Evolutionary conservation across 352 stramenopile genomes (phyloP).

Genomic region (Thalassiosira pacifica): DNA sequence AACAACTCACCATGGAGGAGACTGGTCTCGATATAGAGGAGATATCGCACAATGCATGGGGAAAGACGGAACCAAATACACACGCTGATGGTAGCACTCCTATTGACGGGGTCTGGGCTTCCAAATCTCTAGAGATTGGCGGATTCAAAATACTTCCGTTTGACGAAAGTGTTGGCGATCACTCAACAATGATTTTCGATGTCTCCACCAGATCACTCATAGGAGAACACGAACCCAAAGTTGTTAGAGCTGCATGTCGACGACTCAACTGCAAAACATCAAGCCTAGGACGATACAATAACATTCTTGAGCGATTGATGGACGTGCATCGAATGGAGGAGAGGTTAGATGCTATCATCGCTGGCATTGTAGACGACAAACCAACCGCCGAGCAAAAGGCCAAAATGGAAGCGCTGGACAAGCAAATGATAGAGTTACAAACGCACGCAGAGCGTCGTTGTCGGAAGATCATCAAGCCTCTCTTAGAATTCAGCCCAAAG

Average conservation of each 20-base stretch:
- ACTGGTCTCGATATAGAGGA: slow-evolving; percentile 15
- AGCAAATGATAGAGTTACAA: not conserved
- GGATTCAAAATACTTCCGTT: slow-evolving; percentile 19
- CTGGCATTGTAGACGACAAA: not conserved
- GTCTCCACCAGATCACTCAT: slow-evolving; percentile 30
- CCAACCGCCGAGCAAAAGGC: too few relatives aligned
- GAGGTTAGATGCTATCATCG: not conserved
- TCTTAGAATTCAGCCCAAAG: not conserved
- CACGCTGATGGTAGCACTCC: slow-evolving; percentile 17
- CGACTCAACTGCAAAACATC: slow-evolving; percentile 21
- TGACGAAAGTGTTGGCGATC: slow-evolving; percentile 35
- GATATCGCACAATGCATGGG: slow-evolving; percentile 17
- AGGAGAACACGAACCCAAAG: slow-evolving; percentile 18
- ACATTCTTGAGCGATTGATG: not conserved
- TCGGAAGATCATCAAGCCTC: slow-evolving; percentile 18
- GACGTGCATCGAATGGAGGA: not conserved
- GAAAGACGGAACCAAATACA: slow-evolving; percentile 22
- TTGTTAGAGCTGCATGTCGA: slow-evolving; percentile 19
- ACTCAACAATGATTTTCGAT: slow-evolving; percentile 41
- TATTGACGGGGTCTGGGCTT: slow-evolving; percentile 35
- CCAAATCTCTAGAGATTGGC: slow-evolving; percentile 1
- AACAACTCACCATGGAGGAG: not conserved
- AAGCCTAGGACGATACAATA: not conserved
- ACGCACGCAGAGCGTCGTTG: slow-evolving; percentile 8
- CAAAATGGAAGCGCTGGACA: too few relatives aligned